phyloP scores from a whole-genome alignment of 768 basidiomycete genomes.

The Boletus rufocinnamomeus region DNA sequence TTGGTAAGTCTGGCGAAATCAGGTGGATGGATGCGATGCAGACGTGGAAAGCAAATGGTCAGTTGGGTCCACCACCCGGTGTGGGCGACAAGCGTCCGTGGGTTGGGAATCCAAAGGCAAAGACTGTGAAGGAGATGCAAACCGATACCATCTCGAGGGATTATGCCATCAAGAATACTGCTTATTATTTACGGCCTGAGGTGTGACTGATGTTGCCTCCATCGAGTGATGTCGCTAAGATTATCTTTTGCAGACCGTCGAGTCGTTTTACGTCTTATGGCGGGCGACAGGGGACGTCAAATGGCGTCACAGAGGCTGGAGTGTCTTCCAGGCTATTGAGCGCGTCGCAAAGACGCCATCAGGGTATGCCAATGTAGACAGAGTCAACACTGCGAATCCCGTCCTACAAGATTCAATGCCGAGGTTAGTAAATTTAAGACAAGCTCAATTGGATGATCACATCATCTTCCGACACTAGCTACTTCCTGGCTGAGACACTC shows the following conservation, averaged over 20 bases:
- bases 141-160: conserved; percentile 44
- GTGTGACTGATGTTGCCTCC: conserved; percentile 37
- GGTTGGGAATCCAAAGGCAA: conserved; percentile 27
- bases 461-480: conserved; percentile 32
- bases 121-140: conserved; percentile 22
- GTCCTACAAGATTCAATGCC: conserved; percentile 62
- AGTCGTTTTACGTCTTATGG: conserved; percentile 74
- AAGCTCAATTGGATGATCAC: background rate
- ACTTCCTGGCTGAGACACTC: conserved; percentile 60
- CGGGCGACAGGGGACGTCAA: conserved; percentile 62
- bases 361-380: conserved; percentile 62
- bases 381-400: conserved; percentile 47
- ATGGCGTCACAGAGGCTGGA: conserved; percentile 76
- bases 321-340: conserved; percentile 67
- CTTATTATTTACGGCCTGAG: conserved; percentile 71
- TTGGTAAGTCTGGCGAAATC: conserved; percentile 26
- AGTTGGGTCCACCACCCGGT: conserved; percentile 53
- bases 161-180: conserved; percentile 47
- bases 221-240: background rate
- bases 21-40: conserved; percentile 38
- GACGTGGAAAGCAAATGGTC: conserved; percentile 50
- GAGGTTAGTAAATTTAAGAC: conserved; percentile 49
- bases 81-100: conserved; percentile 41
- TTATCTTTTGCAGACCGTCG: conserved; percentile 53
- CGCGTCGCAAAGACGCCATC: conserved; percentile 53